Evolutionary conservation across 176 grass and related monocot species (phyloP).

Genomic region (Bothriochloa decipiens): DNA sequence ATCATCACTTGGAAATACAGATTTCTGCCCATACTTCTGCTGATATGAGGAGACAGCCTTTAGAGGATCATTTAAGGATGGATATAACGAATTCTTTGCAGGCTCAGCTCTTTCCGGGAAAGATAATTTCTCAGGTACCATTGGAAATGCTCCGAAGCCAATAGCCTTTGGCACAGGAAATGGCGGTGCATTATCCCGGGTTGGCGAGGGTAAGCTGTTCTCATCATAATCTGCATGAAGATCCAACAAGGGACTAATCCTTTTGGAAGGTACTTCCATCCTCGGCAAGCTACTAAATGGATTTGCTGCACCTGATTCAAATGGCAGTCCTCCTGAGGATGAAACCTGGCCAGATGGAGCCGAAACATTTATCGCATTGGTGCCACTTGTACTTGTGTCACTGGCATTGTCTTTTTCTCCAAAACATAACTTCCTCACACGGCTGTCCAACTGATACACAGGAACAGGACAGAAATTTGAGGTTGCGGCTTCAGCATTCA

Average conservation of each 20-base stretch:
- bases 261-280: constrained; percentile 58
- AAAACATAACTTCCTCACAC: constrained; percentile 75
- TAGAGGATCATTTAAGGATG: constrained; percentile 74
- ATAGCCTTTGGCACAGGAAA: constrained; percentile 69
- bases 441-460: constrained; percentile 72
- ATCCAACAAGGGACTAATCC: constrained; percentile 81
- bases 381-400: constrained; percentile 37
- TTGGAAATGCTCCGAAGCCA: constrained; percentile 54
- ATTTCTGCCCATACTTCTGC: constrained; percentile 72
- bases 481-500: constrained; percentile 16
- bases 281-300: constrained; percentile 47
- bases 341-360: constrained; percentile 46
- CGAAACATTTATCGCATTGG: neutral
- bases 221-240: constrained; percentile 96
- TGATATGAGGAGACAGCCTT: constrained; percentile 91
- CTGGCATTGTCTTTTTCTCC: constrained; percentile 51
- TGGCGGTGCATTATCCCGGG: constrained; percentile 56
- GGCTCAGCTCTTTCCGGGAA: constrained; percentile 37
- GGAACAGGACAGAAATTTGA: constrained; percentile 32
- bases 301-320: constrained; percentile 49
- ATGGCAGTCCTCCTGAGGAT: constrained; percentile 44
- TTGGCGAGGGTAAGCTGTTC: constrained; percentile 92
- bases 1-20: constrained; percentile 61
- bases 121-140: constrained; percentile 42
- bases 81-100: constrained; percentile 40